Percentiles rank a stretch among this genome's conserved stretches.
phyloP scores from a whole-genome alignment of 495 filamentous ascomycete genomes.

The Rostrohypoxylon terebratum region DNA sequence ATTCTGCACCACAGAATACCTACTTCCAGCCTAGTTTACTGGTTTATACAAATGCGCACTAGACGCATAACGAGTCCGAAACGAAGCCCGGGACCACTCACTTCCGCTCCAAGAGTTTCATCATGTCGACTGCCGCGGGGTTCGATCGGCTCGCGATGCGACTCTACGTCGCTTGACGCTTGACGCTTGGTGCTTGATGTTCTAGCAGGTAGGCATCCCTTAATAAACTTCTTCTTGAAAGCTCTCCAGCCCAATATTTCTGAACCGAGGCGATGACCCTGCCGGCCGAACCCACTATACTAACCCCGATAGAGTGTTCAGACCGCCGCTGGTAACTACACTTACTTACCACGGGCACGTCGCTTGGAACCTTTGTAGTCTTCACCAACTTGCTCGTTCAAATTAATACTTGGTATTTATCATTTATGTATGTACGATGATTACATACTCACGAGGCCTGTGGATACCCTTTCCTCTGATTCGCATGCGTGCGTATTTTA shows the following conservation, averaged over 20 bases:
- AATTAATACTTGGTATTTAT: background rate
- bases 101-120: slow-evolving; percentile 34
- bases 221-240: background rate
- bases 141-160: slow-evolving; percentile 31
- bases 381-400: background rate
- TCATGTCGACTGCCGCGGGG: slow-evolving; percentile 33
- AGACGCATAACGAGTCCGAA: slow-evolving; percentile 13
- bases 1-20: background rate
- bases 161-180: slow-evolving; percentile 14
- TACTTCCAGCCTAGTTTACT: background rate
- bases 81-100: slow-evolving; percentile 26
- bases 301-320: slow-evolving; percentile 43
- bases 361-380: background rate
- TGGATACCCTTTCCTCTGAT: slow-evolving; percentile 1
- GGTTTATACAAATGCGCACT: slow-evolving; percentile 4
- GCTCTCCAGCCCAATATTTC: slow-evolving; percentile 16
- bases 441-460: slow-evolving; percentile 22
- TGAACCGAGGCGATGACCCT: slow-evolving; percentile 13
- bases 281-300: slow-evolving; percentile 22
- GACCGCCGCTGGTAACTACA: slow-evolving; percentile 34
- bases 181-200: too few species aligned
- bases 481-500: slow-evolving; percentile 33
- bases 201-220: background rate
- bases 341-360: background rate
- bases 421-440: slow-evolving; percentile 12